These are phyloP conservation scores for Domatiomyces catenatus DNA, from an alignment of 2,329 filamentous ascomycete genomes.

Conservation along the genomic window DNA sequence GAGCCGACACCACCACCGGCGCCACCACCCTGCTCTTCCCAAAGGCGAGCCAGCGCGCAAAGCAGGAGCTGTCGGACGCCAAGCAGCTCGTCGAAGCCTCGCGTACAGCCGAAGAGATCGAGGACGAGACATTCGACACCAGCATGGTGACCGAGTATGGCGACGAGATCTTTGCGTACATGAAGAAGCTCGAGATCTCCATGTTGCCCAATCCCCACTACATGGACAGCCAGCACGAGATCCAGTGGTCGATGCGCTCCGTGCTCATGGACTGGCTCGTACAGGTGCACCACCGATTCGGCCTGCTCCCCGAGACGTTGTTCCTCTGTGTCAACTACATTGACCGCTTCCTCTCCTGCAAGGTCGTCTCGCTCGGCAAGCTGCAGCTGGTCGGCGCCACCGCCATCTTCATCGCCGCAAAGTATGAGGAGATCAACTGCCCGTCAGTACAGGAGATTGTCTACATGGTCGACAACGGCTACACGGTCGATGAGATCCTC, in stretches of 20 bases:
- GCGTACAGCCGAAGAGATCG: constrained; percentile 56
- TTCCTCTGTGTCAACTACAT: constrained; percentile 95
- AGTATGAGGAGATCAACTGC: constrained; percentile 98
- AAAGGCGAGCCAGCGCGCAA: constrained; percentile 50
- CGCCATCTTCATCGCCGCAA: constrained; percentile 86
- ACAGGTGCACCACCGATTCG: constrained; percentile 86
- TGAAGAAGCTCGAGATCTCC: constrained; percentile 68
- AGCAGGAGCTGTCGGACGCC: constrained; percentile 57
- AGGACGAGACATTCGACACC: constrained; percentile 83
- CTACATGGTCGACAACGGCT: constrained; percentile 94
- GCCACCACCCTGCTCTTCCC: constrained; percentile 56
- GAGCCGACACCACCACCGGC: constrained; percentile 56
- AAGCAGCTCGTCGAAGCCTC: constrained; percentile 51
- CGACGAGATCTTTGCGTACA: constrained; percentile 88
- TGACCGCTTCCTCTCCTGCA: constrained; percentile 85
- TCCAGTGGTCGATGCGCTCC: constrained; percentile 97
- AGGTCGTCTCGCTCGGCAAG: constrained; percentile 88
- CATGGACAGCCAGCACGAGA: constrained; percentile 94
- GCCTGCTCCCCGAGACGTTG: constrained; percentile 79
- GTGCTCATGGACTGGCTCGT: constrained; percentile 97
- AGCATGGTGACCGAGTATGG: constrained; percentile 97
- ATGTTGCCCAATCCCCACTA: constrained; percentile 84
- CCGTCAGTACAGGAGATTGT: constrained; percentile 90
- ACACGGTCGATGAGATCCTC: constrained; percentile 77
- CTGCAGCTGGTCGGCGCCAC: constrained; percentile 92